Percentiles rank a stretch among this genome's conserved stretches.
Conservation (phyloP, 2,329 filamentous ascomycete species). For the Apiospora hydei region DNA sequence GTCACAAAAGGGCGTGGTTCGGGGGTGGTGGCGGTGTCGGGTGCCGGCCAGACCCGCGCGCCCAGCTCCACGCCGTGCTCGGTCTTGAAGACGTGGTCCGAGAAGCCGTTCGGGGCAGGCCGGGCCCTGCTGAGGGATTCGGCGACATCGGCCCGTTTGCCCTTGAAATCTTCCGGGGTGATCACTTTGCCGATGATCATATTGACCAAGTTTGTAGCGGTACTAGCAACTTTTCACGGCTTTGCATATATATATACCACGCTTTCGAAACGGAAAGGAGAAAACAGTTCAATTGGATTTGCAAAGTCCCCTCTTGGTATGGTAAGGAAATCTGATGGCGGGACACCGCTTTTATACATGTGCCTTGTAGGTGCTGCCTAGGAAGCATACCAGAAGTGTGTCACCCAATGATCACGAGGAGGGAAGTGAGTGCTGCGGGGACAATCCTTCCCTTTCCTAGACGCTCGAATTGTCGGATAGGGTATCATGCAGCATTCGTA, state of each 20-base stretch:
- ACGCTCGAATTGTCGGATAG: neutral
- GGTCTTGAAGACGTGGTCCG: constrained; percentile 22
- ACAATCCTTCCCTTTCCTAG: neutral
- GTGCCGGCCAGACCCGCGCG: constrained; percentile 17
- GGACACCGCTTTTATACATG: neutral
- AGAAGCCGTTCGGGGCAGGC: neutral
- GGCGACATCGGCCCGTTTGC: constrained; percentile 4
- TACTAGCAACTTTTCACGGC: too few relatives aligned
- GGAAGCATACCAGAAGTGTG: neutral
- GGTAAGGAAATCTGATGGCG: neutral
- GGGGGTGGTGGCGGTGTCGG: neutral
- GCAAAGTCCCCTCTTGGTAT: neutral
- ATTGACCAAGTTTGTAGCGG: neutral
- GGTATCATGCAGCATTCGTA: neutral
- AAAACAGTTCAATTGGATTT: neutral
- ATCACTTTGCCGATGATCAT: constrained; percentile 19
- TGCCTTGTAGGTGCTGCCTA: neutral
- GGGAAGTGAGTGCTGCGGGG: neutral
- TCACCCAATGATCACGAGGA: neutral
- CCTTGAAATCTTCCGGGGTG: neutral
- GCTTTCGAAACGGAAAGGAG: neutral
- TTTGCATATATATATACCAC: neutral
- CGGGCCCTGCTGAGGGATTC: neutral
- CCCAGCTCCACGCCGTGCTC: constrained; percentile 18
- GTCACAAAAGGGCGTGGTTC: constrained; percentile 20